Base-by-base conservation (phyloP, 495 filamentous ascomycete genomes). In the Trichocladium antarcticum region DNA sequence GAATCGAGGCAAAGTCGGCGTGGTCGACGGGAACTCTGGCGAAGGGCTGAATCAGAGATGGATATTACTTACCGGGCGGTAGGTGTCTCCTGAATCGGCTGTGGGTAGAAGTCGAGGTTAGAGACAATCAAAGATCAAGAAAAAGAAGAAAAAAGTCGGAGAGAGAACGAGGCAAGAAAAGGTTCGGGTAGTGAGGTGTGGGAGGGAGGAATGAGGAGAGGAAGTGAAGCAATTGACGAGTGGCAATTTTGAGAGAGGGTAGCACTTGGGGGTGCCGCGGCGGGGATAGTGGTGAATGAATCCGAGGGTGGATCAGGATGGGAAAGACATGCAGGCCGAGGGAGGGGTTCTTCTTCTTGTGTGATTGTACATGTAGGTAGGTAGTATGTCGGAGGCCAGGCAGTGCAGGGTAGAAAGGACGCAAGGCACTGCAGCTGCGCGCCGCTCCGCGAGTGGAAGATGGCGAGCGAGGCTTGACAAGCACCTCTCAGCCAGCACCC, bases 41-140 rank as follows among this genome's bases (percentile, higher is more conserved):
- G n/a, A 27, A 41, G 27, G 20, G 6, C 4, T 20, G 24, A 22
- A 22, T 21, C 10, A 34, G 52, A 22, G 16, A 37, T n/a, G 43
- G 27, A 37, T 38, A 42, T n/a, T 40, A 72, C 70, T 73, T 65
- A 75, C 73, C 51, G 72, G 70, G 53, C 72, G 72, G 53, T 74
- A 74, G 36, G 64, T 74, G 51, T 74, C 72, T 62, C 70, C 71
- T 48, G 72, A 65, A 52, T 74, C 72, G 52, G 73, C 73, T 75
- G 56, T 65, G 46, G 44, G 51, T 32, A 45, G 50, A 59, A 57
- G 42, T 39, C 49, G 54, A 65, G 44, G 68, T 74, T 66, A 73
- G 69, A 63, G 53, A 35, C 28, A 56, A 57, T 37, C 37, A 46
- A 57, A 45, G 48, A 43, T 47, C 45, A 51, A 50, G 54, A 56